A percentile compares a stretch with the other conserved stretches of the same genome.
Evolutionary conservation across 257 asterid genomes (phyloP).

Genomic region (Solanum chiquidenum): DNA sequence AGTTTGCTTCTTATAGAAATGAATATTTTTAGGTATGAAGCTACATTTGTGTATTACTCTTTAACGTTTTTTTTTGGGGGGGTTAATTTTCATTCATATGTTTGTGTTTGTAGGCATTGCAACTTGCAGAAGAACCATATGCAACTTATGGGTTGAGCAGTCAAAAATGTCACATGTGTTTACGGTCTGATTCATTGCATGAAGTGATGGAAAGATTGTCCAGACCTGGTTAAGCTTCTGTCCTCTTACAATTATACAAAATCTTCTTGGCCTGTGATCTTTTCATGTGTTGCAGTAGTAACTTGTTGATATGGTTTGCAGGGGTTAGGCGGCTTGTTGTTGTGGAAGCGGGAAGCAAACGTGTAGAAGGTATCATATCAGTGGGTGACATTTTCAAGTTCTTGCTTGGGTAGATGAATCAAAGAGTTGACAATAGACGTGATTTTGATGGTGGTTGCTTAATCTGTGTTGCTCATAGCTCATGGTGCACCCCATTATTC

Average conservation of each 20-base stretch:
- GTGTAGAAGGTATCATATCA: conserved; percentile 73
- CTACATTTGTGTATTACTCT: not conserved
- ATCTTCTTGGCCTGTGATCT: not conserved
- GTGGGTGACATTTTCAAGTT: conserved; percentile 67
- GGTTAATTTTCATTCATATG: not conserved
- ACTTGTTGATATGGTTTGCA: conserved; percentile 9
- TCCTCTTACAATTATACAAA: not conserved
- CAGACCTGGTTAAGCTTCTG: conserved; percentile 55
- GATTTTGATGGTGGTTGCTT: not conserved
- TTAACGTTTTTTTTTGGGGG: not conserved
- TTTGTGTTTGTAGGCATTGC: conserved; percentile 54
- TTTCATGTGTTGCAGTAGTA: not conserved
- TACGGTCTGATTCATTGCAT: conserved; percentile 67
- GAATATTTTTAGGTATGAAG: not conserved
- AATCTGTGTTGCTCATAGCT: not conserved
- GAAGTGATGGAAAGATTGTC: conserved; percentile 73
- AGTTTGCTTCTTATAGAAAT: not conserved
- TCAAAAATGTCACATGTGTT: conserved; percentile 90
- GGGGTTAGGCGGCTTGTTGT: conserved; percentile 78
- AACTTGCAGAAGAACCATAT: conserved; percentile 72
- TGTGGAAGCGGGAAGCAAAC: conserved; percentile 97
- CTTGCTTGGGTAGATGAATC: conserved; percentile 44
- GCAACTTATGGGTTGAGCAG: conserved; percentile 34
- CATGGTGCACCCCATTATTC: conserved; percentile 3
- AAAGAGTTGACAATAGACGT: not conserved